Evolutionary conservation across 2,329 filamentous ascomycete genomes (phyloP).

Genomic region (Curvularia verruculosa): DNA sequence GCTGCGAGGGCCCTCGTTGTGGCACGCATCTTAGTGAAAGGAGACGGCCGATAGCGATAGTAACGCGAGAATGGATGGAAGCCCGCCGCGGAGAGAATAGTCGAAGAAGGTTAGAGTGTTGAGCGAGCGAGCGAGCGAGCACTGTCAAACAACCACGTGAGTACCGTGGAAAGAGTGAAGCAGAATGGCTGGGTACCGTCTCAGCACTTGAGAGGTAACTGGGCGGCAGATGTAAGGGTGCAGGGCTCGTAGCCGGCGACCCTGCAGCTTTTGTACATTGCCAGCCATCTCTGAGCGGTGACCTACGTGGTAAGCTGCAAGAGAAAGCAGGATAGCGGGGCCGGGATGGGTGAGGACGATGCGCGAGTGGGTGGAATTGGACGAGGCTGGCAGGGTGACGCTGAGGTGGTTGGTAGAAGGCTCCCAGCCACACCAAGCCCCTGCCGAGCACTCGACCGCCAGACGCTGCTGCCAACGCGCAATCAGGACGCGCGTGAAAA

Average conservation of each 20-base stretch:
- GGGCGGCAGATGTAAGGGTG: constrained; percentile 29
- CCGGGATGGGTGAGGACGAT: constrained; percentile 19
- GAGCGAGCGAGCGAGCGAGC: constrained; percentile 9
- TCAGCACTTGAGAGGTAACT: constrained; percentile 31
- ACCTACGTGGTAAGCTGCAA: constrained; percentile 35
- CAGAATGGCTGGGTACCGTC: constrained; percentile 21
- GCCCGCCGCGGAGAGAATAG: constrained; percentile 2
- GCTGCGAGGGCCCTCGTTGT: constrained; percentile 44
- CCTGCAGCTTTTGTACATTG: constrained; percentile 35
- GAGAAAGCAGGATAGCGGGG: constrained; percentile 29
- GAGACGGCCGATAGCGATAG: constrained; percentile 10
- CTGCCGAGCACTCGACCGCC: constrained; percentile 9
- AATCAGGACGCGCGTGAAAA: constrained; percentile 7
- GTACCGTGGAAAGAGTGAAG: constrained; percentile 11
- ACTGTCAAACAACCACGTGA: constrained; percentile 19
- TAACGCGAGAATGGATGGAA: constrained; percentile 11
- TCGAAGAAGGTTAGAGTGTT: constrained; percentile 13
- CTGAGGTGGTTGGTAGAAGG: constrained; percentile 33
- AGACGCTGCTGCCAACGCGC: constrained; percentile 16
- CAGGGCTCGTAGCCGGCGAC: constrained; percentile 23
- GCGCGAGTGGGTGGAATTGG: constrained; percentile 41
- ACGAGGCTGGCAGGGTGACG: constrained; percentile 42
- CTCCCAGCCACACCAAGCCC: constrained; percentile 35
- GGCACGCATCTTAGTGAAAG: constrained; percentile 41
- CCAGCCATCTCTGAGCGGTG: constrained; percentile 45